Evolutionary conservation across 1,139 yeast species (phyloP).

Genomic region (Arxiozyma slooffiae): DNA sequence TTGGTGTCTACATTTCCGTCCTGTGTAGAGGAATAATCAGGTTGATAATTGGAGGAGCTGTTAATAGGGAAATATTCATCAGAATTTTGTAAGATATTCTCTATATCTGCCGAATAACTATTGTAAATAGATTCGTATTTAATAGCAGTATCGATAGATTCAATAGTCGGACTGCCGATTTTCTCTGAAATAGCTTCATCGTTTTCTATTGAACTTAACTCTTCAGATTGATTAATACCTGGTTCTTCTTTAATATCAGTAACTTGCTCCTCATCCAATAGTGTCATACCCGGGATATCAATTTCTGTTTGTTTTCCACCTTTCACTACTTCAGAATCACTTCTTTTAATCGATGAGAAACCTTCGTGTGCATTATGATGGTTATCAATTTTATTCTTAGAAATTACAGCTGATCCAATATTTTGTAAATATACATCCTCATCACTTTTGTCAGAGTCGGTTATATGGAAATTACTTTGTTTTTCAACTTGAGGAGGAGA

Average conservation of each 20-base stretch:
- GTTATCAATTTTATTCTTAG: neutral
- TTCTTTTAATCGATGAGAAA: neutral
- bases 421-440: neutral
- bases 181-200: neutral
- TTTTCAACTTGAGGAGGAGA: neutral
- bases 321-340: neutral
- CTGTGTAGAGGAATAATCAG: neutral
- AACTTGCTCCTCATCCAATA: neutral
- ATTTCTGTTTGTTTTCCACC: neutral
- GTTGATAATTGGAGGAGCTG: neutral
- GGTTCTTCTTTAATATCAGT: neutral
- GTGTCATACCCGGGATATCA: neutral
- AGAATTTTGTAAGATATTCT: neutral
- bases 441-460: neutral
- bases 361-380: neutral
- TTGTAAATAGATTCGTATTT: neutral
- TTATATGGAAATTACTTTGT: neutral
- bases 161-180: neutral
- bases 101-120: neutral
- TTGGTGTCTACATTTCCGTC: no score
- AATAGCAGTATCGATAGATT: neutral
- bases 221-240: neutral
- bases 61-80: neutral
- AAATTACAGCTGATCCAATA: neutral
- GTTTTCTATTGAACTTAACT: no score